Base-by-base conservation (phyloP, 306 rosid species). In the Inga oerstediana region DNA sequence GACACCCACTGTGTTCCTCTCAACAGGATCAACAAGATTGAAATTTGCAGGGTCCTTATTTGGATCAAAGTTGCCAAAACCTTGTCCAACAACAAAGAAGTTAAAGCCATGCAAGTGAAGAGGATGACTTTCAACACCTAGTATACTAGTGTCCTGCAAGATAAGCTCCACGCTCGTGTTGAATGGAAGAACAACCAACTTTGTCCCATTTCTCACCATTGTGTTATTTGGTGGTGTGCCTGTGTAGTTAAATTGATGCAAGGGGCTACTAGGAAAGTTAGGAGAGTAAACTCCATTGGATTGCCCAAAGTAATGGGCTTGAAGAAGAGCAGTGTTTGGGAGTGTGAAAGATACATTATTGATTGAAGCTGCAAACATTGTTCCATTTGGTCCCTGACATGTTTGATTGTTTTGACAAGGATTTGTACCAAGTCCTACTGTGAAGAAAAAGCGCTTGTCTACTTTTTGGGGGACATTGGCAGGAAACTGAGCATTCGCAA, bases 91-190 rank as follows among this genome's bases (percentile, higher is more conserved):
- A 4, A 90, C 86, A 43, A 90, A 86, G 84, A 88, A 88, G 37
- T 90, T 88, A n/a, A 79, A 88, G 17, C 93, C 93, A 82, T 88
- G 93, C 24, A 90, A 79, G 82, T 88, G 93, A 22, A 88, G 81
- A 54, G 93, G 89, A 65, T 90, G 91, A n/a, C 82, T 88, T 65
- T 88, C 87, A 2, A 80, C 76, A 5, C 84, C 84, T 20, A 90
- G 74, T 10, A 90, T 82, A 73, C 89, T 80, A 0, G 93, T 90
- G 67, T 86, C 93, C 74, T 90, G 93, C 79, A 90, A 14, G 5
- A 88, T 75, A 68, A 88, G 54, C 84, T 86, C 89, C 64, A 85
- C 91, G 46, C 87, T 80, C 0, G 88, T 81, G 76, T 84, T 84
- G 72, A 80, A 90, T 0, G 86, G 74, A 78, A 88, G 85, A 56